Percentiles rank a stretch among this genome's conserved stretches.
These are phyloP conservation scores for Bombardia bombarda DNA, from an alignment of 495 filamentous ascomycete genomes.

Conservation along the genomic window DNA sequence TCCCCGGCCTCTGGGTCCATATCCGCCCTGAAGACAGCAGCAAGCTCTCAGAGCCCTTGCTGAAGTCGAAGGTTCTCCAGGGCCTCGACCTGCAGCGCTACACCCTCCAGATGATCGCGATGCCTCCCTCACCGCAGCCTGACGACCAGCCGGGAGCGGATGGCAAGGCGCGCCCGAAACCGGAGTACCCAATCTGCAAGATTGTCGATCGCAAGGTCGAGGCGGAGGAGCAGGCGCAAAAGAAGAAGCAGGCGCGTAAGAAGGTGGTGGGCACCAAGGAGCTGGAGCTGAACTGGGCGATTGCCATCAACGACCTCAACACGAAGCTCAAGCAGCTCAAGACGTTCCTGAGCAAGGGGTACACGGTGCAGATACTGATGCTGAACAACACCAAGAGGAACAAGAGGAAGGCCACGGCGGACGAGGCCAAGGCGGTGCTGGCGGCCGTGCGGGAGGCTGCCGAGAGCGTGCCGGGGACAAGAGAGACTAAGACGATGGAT, in stretches of 20 bases:
- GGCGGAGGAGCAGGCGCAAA: conserved; percentile 14
- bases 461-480: conserved; percentile 22
- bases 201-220: conserved; percentile 42
- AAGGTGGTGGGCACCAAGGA: conserved; percentile 45
- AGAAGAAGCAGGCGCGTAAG: conserved; percentile 17
- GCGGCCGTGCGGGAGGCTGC: conserved; percentile 20
- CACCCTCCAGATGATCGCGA: conserved; percentile 51
- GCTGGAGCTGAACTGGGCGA: conserved; percentile 80
- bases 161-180: conserved; percentile 1
- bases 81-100: conserved; percentile 40
- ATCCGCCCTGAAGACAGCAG: conserved; percentile 45
- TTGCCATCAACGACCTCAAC: conserved; percentile 56
- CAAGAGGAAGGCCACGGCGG: conserved; percentile 20
- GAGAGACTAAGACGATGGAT: conserved; percentile 31
- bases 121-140: conserved; percentile 8
- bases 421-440: conserved; percentile 29
- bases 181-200: conserved; percentile 55
- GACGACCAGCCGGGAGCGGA: not conserved
- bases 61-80: conserved; percentile 35
- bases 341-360: conserved; percentile 55
- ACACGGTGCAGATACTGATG: conserved; percentile 54
- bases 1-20: conserved; percentile 42
- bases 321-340: conserved; percentile 53
- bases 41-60: conserved; percentile 37
- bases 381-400: conserved; percentile 23